These are phyloP conservation scores for Dryas octopetala DNA, from an alignment of 306 rosid species.

Conservation along the genomic window DNA sequence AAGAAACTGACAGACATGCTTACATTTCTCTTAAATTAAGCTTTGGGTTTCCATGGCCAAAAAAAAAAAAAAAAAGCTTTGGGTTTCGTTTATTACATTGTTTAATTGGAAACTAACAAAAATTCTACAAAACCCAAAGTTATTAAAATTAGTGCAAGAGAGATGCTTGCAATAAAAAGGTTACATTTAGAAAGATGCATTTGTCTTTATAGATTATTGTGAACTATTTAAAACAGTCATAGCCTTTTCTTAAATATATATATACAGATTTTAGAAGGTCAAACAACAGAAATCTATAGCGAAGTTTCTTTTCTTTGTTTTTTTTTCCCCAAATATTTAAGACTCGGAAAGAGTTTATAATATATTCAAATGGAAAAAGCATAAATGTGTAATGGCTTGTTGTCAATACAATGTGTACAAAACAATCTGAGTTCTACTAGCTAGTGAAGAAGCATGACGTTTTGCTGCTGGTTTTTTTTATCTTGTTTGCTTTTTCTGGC, in stretches of 20 bases:
- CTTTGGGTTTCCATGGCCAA: neutral
- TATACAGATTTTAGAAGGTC: constrained; percentile 12
- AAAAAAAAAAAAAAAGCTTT: neutral
- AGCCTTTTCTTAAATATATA: neutral
- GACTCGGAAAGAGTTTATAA: neutral
- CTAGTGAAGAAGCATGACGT: no score
- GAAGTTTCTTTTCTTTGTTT: neutral
- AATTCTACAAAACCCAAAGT: constrained; percentile 44
- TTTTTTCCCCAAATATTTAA: neutral
- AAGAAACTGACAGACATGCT: constrained; percentile 79
- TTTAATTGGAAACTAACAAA: constrained; percentile 43
- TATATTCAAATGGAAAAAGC: neutral
- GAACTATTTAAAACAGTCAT: neutral
- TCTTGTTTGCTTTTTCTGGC: no score
- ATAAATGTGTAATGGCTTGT: no score
- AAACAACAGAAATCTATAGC: constrained; percentile 12
- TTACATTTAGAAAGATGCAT: constrained; percentile 29
- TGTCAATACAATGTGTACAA: no score
- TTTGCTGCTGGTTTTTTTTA: no score
- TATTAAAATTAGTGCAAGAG: constrained; percentile 49
- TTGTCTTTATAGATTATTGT: constrained; percentile 23
- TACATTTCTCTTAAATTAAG: constrained; percentile 34
- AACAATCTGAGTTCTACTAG: no score
- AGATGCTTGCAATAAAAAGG: constrained; percentile 30
- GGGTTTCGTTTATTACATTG: constrained; percentile 7